Evolutionary conservation across 306 rosid species (phyloP).

Genomic region (Sesbania bispinosa): DNA sequence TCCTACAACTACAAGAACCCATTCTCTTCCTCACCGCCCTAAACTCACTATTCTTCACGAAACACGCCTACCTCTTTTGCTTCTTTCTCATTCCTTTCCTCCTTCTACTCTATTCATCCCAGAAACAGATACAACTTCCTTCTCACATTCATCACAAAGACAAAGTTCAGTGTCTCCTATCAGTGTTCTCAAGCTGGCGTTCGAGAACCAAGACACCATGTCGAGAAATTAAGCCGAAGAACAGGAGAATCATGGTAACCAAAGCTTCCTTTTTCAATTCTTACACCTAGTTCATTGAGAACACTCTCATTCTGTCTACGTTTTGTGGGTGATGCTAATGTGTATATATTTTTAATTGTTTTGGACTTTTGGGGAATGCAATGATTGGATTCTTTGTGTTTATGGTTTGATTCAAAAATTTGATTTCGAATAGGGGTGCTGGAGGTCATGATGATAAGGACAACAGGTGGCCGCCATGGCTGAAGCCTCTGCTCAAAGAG

Average conservation of each 20-base stretch:
- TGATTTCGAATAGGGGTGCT: slow-evolving; percentile 81
- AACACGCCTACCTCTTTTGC: background rate
- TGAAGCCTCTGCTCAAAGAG: slow-evolving; percentile 81
- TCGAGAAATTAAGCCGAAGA: slow-evolving; percentile 91
- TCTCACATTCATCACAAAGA: slow-evolving; percentile 1
- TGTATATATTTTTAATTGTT: slow-evolving; percentile 15
- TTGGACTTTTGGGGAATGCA: no score
- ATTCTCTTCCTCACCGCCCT: slow-evolving; percentile 52
- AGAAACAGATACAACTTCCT: no score
- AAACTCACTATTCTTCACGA: slow-evolving; percentile 46
- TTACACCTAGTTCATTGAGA: no score
- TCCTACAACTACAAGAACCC: slow-evolving; percentile 74
- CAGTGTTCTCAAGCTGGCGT: slow-evolving; percentile 59
- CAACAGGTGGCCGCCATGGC: slow-evolving; percentile 97
- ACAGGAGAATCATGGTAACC: slow-evolving; percentile 95
- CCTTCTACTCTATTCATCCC: no score
- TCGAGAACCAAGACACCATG: slow-evolving; percentile 72
- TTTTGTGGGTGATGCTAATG: background rate
- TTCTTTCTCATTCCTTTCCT: background rate
- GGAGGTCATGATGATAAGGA: slow-evolving; percentile 91
- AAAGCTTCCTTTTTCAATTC: no score
- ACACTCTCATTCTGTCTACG: background rate
- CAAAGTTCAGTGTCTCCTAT: background rate
- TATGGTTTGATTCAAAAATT: no score
- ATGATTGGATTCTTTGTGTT: no score